These are phyloP conservation scores for Micromonas pusilla DNA, from an alignment of 139 green algal genomes.

Conservation along the genomic window DNA sequence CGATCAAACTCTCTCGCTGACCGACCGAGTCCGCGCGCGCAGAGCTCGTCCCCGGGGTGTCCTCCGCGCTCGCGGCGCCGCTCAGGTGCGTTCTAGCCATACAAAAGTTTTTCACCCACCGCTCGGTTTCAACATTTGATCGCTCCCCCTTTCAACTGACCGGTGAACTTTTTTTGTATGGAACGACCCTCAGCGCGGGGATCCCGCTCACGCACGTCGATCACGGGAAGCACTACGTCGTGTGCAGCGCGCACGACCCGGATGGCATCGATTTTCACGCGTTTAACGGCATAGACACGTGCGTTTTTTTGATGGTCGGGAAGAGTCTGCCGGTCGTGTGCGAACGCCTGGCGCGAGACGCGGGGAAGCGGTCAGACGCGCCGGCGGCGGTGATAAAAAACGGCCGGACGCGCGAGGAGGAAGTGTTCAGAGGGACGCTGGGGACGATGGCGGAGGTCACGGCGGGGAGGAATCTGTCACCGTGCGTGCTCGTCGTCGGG, in stretches of 20 bases:
- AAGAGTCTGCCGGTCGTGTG: neutral
- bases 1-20: too few species aligned
- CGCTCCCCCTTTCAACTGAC: too few species aligned
- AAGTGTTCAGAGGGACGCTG: neutral
- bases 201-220: constrained; percentile 59
- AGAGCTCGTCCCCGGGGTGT: constrained; percentile 69
- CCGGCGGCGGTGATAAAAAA: neutral
- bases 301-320: constrained; percentile 65
- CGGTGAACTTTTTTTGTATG: too few species aligned
- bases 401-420: neutral
- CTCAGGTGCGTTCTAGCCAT: too few species aligned
- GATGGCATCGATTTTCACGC: constrained; percentile 45
- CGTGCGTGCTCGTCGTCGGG: neutral
- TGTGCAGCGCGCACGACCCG: constrained; percentile 52
- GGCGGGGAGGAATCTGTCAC: neutral
- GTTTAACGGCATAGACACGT: constrained; percentile 45
- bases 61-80: constrained; percentile 58
- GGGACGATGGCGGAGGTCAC: neutral
- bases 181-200: constrained; percentile 42
- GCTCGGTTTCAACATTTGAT: too few species aligned
- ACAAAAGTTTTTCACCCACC: too few species aligned
- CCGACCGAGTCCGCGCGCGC: too few species aligned
- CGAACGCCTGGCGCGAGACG: neutral
- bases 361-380: neutral
- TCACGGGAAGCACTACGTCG: constrained; percentile 46